Evolutionary conservation across 768 basidiomycete genomes (phyloP).

Genomic region (Rhizopogon roseolus): DNA sequence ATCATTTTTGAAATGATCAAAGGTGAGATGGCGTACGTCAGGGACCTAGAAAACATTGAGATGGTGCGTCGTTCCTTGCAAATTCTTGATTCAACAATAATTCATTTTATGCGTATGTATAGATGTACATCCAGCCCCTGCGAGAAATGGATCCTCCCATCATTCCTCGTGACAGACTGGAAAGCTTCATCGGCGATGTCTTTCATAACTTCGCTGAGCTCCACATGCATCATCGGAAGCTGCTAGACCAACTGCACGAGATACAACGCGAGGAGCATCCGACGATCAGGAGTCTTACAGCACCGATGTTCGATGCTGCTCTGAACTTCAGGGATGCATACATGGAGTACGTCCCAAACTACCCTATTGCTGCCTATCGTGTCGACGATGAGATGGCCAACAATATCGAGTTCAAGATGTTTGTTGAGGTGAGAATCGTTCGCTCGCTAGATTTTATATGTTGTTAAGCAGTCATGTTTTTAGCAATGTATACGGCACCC

Average conservation of each 20-base stretch:
- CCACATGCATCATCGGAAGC: constrained; percentile 63
- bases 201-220: constrained; percentile 87
- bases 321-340: constrained; percentile 92
- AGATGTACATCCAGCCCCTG: constrained; percentile 84
- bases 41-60: constrained; percentile 84
- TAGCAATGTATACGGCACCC: constrained; percentile 57
- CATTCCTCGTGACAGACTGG: constrained; percentile 63
- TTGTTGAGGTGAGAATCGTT: constrained; percentile 63
- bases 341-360: constrained; percentile 89
- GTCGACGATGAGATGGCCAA: constrained; percentile 86
- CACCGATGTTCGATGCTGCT: constrained; percentile 82
- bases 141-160: constrained; percentile 62
- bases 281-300: constrained; percentile 71
- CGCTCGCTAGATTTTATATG: background rate
- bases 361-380: constrained; percentile 84
- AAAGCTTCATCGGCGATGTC: constrained; percentile 78
- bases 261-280: constrained; percentile 89
- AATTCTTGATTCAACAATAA: background rate
- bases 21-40: constrained; percentile 93
- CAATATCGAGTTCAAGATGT: constrained; percentile 74
- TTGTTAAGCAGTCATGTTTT: background rate
- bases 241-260: constrained; percentile 79
- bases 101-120: constrained; percentile 1
- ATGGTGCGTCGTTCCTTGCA: constrained; percentile 40
- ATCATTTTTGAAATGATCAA: constrained; percentile 94